Conservation (phyloP, 345 rosid genomes). For the Psidium friedrichsthalianum region DNA sequence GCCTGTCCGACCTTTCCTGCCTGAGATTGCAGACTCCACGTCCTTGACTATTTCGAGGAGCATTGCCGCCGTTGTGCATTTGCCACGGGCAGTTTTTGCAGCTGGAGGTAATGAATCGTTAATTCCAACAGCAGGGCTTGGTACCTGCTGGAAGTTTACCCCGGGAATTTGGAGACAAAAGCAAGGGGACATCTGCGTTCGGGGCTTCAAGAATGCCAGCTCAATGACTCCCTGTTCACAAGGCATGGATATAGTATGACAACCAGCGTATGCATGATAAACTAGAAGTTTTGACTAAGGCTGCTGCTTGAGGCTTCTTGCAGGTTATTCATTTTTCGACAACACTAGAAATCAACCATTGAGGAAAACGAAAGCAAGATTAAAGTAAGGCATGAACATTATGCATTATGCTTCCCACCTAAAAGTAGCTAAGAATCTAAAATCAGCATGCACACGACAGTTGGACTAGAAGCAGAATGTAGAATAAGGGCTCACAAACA, state of each 20-base stretch:
- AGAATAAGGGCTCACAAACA: background rate
- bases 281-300: background rate
- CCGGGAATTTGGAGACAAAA: constrained; percentile 70
- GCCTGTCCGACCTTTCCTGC: constrained; percentile 85
- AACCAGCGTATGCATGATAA: background rate
- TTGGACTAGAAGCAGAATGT: background rate
- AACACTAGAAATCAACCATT: background rate
- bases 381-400: background rate
- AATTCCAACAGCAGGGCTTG: constrained; percentile 44
- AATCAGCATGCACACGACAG: background rate
- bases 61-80: constrained; percentile 55
- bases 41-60: constrained; percentile 81
- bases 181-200: constrained; percentile 64
- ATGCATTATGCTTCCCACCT: background rate
- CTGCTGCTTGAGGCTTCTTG: background rate
- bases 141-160: constrained; percentile 23
- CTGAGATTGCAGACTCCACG: constrained; percentile 79
- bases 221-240: constrained; percentile 69
- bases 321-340: background rate
- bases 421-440: background rate
- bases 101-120: constrained; percentile 69
- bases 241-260: background rate
- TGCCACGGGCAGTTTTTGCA: constrained; percentile 65
- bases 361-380: background rate
- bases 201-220: constrained; percentile 68